Evolutionary conservation across 345 rosid species (phyloP), one percentile per base, ranked within the genome.

Genomic region (Aurinia saxatilis): DNA sequence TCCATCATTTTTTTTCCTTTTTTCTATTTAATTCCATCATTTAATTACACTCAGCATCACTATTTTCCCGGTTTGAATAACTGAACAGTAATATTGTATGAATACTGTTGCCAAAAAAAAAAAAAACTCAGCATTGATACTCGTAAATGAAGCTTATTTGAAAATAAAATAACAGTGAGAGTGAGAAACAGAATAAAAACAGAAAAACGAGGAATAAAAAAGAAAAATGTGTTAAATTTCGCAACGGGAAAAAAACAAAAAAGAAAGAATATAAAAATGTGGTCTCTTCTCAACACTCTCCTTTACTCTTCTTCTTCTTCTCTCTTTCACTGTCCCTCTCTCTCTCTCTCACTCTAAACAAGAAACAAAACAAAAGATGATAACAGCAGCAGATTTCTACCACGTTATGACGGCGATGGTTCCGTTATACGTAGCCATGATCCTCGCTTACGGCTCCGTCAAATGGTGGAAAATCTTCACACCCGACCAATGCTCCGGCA

Each of bases 391-490:
- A 9, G 99, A 93, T 49, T 93, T 93, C 70, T 93, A 93, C 86
- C 96, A 93, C 64, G 99, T 93, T 7, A 90, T 93, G 97, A 93
- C 99, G 8, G 95, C 99, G 21, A 74, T 93, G 95, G 99, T 90
- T 21, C 99, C 99, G 30, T 89, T 93, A 23, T 93, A 93, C 74
- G 99, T 93, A 76, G 99, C 99, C 65, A 90, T 93, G 97, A 73
- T 83, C 58, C 68, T 93, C 33, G 99, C 97, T 3, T 93, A 93
- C 57, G 97, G 99, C 14, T 93, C 99, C 0, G 99, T 93, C 38
- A 88, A 86, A 67, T 93, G 99, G 99, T 93, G 99, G 99, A 90
- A 90, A 63, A 90, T 93, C 56, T 93, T 93, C 80, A 79, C 92
- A 11, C 99, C 96, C 1, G 97, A 85, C 23, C 99, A 93, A 67